phyloP scores from a whole-genome alignment of 352 stramenopile species.

The Blastocystis sp. region DNA sequence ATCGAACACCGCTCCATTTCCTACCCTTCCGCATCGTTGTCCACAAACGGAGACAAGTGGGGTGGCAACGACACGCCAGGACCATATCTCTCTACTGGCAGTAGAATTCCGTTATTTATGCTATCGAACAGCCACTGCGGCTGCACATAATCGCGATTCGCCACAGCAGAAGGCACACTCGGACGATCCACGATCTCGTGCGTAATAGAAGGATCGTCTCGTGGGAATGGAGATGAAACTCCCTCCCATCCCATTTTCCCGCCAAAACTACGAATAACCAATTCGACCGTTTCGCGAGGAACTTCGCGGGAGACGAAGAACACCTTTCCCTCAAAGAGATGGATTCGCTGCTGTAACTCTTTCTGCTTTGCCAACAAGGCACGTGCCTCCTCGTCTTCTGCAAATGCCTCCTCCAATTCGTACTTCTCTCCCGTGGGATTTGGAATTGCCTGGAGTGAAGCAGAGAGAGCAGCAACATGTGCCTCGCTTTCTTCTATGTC shows the following conservation, averaged over 20 bases:
- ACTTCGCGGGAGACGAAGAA: slow-evolving; percentile 92
- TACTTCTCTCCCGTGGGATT: slow-evolving; percentile 69
- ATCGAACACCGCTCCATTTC: neutral
- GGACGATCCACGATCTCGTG: slow-evolving; percentile 86
- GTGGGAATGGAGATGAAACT: slow-evolving; percentile 77
- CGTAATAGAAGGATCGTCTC: slow-evolving; percentile 84
- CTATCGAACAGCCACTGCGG: slow-evolving; percentile 98
- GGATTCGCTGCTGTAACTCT: slow-evolving; percentile 72
- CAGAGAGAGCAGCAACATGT: slow-evolving; percentile 43
- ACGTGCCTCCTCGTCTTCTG: slow-evolving; percentile 68
- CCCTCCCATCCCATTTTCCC: slow-evolving; percentile 90
- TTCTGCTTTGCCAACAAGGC: slow-evolving; percentile 67
- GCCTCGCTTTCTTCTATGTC: slow-evolving; percentile 46
- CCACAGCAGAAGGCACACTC: slow-evolving; percentile 36
- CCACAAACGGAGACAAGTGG: slow-evolving; percentile 88
- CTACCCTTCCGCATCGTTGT: slow-evolving; percentile 86
- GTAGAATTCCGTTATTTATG: slow-evolving; percentile 87
- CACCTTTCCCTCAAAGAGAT: slow-evolving; percentile 73
- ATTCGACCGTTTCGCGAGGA: slow-evolving; percentile 83
- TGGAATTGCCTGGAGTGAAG: neutral
- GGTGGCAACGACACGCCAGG: slow-evolving; percentile 82
- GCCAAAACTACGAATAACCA: slow-evolving; percentile 86
- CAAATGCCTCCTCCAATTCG: slow-evolving; percentile 74
- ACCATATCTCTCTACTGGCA: slow-evolving; percentile 83
- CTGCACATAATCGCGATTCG: slow-evolving; percentile 89